Evolutionary conservation across 371 early-diverging fungal species (phyloP).

Genomic region (Coemansia sp.): DNA sequence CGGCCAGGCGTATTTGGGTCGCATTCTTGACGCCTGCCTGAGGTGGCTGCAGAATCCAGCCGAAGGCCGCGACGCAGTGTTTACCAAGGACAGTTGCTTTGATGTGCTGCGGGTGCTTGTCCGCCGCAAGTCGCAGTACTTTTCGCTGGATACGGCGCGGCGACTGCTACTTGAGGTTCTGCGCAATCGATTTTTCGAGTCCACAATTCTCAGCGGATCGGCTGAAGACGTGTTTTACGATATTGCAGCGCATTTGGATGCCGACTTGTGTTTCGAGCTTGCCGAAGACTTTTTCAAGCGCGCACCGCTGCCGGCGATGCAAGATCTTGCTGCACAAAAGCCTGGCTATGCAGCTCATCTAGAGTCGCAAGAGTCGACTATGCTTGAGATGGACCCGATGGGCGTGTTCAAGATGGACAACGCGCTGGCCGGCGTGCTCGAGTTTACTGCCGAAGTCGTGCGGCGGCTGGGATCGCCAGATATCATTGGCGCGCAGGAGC

Average conservation of each 20-base stretch:
- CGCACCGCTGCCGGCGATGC: slow-evolving; percentile 34
- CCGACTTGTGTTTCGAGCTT: slow-evolving; percentile 43
- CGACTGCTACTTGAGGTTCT: slow-evolving; percentile 43
- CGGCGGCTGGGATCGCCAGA: slow-evolving; percentile 26
- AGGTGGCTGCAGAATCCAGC: slow-evolving; percentile 43
- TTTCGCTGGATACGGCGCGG: slow-evolving; percentile 37
- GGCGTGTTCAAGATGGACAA: slow-evolving; percentile 48
- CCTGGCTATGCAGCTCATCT: slow-evolving; percentile 30
- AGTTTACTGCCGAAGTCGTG: slow-evolving; percentile 46
- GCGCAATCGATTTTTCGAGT: slow-evolving; percentile 47
- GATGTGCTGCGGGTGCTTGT: slow-evolving; percentile 52
- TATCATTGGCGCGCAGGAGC: slow-evolving; percentile 17
- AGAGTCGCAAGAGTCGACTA: slow-evolving; percentile 11
- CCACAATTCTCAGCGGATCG: slow-evolving; percentile 48
- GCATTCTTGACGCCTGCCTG: slow-evolving; percentile 40
- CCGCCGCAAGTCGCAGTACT: slow-evolving; percentile 46
- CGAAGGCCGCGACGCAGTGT: slow-evolving; percentile 48
- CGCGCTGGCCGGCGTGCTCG: slow-evolving; percentile 49
- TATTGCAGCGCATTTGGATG: slow-evolving; percentile 45
- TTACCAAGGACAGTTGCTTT: slow-evolving; percentile 50
- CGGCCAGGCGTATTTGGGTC: slow-evolving; percentile 37
- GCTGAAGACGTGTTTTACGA: slow-evolving; percentile 52
- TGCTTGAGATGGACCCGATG: slow-evolving; percentile 39
- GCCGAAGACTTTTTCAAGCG: slow-evolving; percentile 45
- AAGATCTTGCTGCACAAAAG: slow-evolving; percentile 2